Percentiles rank a stretch among this genome's conserved stretches.
Conservation (phyloP, 2,329 filamentous ascomycete genomes). For the Graphilbum ipis-grandicollis region DNA sequence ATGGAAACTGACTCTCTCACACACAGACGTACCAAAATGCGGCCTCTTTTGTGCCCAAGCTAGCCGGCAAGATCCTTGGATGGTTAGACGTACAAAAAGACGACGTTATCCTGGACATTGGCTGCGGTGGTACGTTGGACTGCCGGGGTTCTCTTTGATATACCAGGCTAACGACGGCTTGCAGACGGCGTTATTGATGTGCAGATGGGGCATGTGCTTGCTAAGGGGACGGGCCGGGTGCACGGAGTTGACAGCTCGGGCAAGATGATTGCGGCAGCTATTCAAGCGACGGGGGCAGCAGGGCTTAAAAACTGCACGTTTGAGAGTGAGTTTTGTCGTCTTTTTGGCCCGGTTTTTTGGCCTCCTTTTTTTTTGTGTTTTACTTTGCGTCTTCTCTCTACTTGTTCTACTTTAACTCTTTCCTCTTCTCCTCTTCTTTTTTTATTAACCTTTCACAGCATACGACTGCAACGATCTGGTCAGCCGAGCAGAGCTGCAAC, state of each 20-base stretch:
- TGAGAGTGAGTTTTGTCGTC: slow-evolving; percentile 18
- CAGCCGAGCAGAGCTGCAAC: slow-evolving; percentile 17
- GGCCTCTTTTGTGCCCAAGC: slow-evolving; percentile 45
- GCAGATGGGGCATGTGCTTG: slow-evolving; percentile 29
- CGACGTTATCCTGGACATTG: slow-evolving; percentile 43
- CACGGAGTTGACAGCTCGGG: slow-evolving; percentile 41
- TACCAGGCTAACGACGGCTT: no score
- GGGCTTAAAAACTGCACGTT: slow-evolving; percentile 22
- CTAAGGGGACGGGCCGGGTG: slow-evolving; percentile 27
- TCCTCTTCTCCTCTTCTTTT: no score
- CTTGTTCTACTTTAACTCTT: no score
- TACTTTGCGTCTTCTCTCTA: background rate
- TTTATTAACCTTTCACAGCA: no score
- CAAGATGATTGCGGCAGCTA: slow-evolving; percentile 38
- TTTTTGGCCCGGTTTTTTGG: background rate
- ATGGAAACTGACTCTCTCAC: background rate
- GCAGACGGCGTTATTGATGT: slow-evolving; percentile 40
- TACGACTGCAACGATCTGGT: slow-evolving; percentile 26
- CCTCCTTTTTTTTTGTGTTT: background rate
- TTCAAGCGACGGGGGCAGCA: slow-evolving; percentile 19
- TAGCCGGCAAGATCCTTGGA: slow-evolving; percentile 37
- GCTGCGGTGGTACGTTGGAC: slow-evolving; percentile 36
- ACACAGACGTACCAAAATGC: slow-evolving; percentile 39
- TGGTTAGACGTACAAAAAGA: slow-evolving; percentile 41
- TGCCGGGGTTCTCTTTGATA: background rate